Evolutionary conservation across 2,329 filamentous ascomycete genomes (phyloP), one percentile per base, ranked within the genome.

Genomic region (Colletotrichum gloeosporioides): DNA sequence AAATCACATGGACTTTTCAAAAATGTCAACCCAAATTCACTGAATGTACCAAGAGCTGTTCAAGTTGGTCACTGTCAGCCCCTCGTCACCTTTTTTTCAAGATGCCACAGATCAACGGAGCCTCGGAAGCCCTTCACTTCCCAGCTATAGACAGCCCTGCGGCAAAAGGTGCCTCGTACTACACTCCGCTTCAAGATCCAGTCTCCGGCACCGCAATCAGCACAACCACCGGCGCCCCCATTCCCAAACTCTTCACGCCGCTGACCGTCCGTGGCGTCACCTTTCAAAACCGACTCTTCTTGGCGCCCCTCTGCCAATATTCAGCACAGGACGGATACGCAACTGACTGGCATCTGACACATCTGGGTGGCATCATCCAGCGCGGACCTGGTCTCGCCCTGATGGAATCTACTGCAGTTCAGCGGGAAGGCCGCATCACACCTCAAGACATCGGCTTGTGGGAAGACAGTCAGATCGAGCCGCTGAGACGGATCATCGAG

Each of bases 311-410:
- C 80, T 89, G 88, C 76, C 87, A 89, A 78, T 88, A 88, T 78
- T 86, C 83, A 7, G 83, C 86, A 3, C 79, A 85, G 32, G 83
- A 88, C 53, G 86, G 95, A 12, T 93, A 95, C 81, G 89, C 91
- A 78, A 95, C 92, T 0, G 85, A 90, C 76, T 96, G 93, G 93
- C 94, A 96, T 82, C 83, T 93, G 44, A 91, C 94, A 3, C 94
- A 96, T 79, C 87, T 95, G 34, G 94, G 94, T 22, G 93, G 93
- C 25, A 95, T 96, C 78, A 87, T 93, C 31, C 89, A 92, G 79
- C 92, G 94, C 4, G 94, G 94, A 12, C 72, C 93, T 0, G 93
- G 92, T 1, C 82, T 95, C 5, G 81, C 90, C 9, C 88, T 93
- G 59, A 86, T 94, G 27, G 94, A 95, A 84, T 92, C 93, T 2